Evolutionary conservation across 306 rosid species (phyloP).

Genomic region (Boehmeria nivea): DNA sequence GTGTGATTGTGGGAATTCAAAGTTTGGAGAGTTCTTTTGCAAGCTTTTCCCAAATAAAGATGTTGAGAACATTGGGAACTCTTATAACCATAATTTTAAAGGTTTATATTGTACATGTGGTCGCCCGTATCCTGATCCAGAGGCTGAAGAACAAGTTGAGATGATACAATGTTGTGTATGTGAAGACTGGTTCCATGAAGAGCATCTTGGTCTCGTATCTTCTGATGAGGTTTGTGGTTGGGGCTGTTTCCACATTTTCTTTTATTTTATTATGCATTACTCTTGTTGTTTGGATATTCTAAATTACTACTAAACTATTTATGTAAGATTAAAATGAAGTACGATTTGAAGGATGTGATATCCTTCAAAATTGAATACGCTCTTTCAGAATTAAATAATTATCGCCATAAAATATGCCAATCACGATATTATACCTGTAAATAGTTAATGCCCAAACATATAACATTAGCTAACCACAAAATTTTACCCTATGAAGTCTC

Average conservation of each 20-base stretch:
- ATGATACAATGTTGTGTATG: constrained; percentile 96
- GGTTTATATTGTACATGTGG: constrained; percentile 89
- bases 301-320: no score
- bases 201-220: constrained; percentile 79
- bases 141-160: constrained; percentile 83
- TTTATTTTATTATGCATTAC: background rate
- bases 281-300: background rate
- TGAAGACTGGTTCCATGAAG: constrained; percentile 99
- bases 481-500: no score
- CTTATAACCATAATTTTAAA: constrained; percentile 84
- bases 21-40: constrained; percentile 85
- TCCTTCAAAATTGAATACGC: no score
- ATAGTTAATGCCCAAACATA: no score
- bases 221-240: constrained; percentile 69
- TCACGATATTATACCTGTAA: no score
- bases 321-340: no score
- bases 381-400: no score
- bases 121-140: constrained; percentile 95
- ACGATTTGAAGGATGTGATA: no score
- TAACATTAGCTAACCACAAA: no score
- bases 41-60: constrained; percentile 76
- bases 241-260: constrained; percentile 5
- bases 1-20: constrained; percentile 98
- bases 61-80: constrained; percentile 62
- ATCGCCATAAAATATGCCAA: no score